A percentile compares a stretch with the other conserved stretches of the same genome.
Conservation (phyloP, 768 basidiomycete genomes). For the Russula virescens region DNA sequence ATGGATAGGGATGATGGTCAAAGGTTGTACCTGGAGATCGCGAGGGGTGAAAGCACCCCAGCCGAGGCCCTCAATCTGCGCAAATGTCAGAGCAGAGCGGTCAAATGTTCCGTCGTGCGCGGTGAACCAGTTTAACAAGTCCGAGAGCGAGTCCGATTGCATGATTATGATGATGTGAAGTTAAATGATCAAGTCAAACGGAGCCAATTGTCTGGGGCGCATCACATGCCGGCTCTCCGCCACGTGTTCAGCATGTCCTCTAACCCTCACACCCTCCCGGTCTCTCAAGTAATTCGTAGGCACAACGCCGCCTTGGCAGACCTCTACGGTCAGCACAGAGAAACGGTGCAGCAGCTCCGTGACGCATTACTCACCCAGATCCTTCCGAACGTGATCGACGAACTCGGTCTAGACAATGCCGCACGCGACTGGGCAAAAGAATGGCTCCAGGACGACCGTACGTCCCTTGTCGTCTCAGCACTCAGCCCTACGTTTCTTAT, state of each 20-base stretch:
- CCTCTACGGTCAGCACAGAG: slow-evolving; percentile 46
- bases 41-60: slow-evolving; percentile 64
- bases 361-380: slow-evolving; percentile 49
- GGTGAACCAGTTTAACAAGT: slow-evolving; percentile 51
- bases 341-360: slow-evolving; percentile 45
- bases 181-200: neutral
- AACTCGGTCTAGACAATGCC: slow-evolving; percentile 45
- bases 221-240: too few species aligned
- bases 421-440: slow-evolving; percentile 48
- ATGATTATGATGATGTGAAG: neutral
- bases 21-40: slow-evolving; percentile 53
- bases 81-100: slow-evolving; percentile 29
- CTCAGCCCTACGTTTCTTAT: neutral
- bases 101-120: slow-evolving; percentile 46
- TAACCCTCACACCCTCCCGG: neutral
- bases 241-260: too few species aligned
- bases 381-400: slow-evolving; percentile 53
- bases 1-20: neutral
- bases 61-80: slow-evolving; percentile 45
- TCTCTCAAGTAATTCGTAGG: slow-evolving; percentile 11
- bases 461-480: slow-evolving; percentile 26
- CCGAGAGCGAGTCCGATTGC: neutral
- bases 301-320: slow-evolving; percentile 43
- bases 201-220: neutral
- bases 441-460: slow-evolving; percentile 66